Percentiles rank a stretch among this genome's conserved stretches.
Evolutionary conservation across 176 grass and related monocot genomes (phyloP).

Genomic region (Paspalum vaginatum): DNA sequence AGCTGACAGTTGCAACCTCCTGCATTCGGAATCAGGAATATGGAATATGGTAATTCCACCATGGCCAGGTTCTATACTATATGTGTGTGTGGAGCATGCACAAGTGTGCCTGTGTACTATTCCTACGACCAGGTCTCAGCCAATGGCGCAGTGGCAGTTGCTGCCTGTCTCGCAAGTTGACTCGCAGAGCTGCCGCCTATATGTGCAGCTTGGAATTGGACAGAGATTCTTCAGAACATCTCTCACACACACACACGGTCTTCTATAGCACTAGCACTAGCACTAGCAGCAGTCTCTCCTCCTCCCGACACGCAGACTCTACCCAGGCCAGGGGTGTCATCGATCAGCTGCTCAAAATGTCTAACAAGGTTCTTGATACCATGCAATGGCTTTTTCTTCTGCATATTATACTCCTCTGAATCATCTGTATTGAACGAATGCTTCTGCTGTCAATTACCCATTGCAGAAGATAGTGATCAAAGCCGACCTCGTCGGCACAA

Average conservation of each 20-base stretch:
- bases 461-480: constrained; percentile 63
- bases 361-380: constrained; percentile 33
- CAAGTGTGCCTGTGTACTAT: not conserved
- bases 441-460: not conserved
- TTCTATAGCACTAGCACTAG: not conserved
- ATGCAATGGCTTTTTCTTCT: not conserved
- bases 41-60: not conserved
- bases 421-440: not conserved
- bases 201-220: not conserved
- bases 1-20: constrained; percentile 11
- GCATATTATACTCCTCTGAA: not conserved
- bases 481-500: constrained; percentile 36
- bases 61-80: not conserved
- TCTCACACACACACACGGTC: not conserved
- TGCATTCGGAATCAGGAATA: not conserved
- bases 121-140: constrained; percentile 40
- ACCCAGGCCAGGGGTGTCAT: not conserved
- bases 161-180: constrained; percentile 1
- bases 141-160: not conserved
- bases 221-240: constrained; percentile 17
- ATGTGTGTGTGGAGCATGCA: not conserved
- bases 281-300: not conserved
- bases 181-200: constrained; percentile 14
- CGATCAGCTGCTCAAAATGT: constrained; percentile 34
- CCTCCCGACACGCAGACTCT: not conserved